Conservation (phyloP, 2,329 filamentous ascomycete genomes). For the Beauveria sp. region DNA sequence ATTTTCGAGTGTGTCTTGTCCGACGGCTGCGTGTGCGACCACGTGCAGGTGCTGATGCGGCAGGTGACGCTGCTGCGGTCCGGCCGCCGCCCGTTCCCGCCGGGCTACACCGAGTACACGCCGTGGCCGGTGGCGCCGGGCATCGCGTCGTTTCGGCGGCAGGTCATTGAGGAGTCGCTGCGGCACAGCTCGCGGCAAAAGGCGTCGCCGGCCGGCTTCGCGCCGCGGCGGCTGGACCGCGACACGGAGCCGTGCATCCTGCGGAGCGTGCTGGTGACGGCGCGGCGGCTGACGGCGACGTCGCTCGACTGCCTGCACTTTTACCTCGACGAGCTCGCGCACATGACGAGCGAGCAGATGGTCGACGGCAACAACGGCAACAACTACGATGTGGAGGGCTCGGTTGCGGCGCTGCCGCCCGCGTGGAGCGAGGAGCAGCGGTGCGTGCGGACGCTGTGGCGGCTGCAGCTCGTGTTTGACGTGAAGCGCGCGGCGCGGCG, state of each 20-base stretch:
- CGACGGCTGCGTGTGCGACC: neutral
- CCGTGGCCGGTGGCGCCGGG: neutral
- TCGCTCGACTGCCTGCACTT: neutral
- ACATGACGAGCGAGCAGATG: neutral
- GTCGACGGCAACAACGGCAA: neutral
- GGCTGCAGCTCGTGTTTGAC: slow-evolving; percentile 3
- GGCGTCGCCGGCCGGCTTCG: neutral
- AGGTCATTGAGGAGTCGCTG: slow-evolving; percentile 4
- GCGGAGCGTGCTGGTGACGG: slow-evolving; percentile 2
- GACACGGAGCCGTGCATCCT: neutral
- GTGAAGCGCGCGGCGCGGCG: slow-evolving; percentile 1
- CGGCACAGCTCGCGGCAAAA: neutral
- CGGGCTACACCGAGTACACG: slow-evolving; percentile 7
- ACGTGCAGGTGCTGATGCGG: slow-evolving; percentile 4
- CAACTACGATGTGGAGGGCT: neutral
- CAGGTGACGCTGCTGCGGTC: neutral
- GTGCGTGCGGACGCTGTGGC: slow-evolving; percentile 1
- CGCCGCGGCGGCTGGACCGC: neutral
- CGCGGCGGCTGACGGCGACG: neutral
- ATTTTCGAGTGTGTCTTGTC: neutral
- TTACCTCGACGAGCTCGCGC: neutral
- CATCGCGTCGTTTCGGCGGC: neutral
- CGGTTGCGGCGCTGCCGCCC: neutral
- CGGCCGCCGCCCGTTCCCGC: slow-evolving; percentile 3
- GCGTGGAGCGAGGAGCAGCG: slow-evolving; percentile 8